Evolutionary conservation across 148 eudicot genomes (phyloP).

Genomic region (Selenicereus undatus): DNA sequence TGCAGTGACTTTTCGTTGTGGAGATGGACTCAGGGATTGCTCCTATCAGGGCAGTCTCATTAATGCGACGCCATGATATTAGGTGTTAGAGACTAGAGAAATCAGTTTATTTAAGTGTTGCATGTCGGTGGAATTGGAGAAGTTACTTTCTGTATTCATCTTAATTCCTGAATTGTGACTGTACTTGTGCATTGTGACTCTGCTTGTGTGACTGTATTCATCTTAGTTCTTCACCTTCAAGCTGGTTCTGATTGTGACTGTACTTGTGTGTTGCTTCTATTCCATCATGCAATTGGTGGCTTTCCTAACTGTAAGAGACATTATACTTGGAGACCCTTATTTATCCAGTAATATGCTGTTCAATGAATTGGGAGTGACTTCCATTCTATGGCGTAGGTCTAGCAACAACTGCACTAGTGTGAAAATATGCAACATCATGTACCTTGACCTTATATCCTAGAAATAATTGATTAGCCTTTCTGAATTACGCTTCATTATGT

Average conservation of each 20-base stretch:
- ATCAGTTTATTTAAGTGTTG: neutral
- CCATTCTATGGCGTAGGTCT: neutral
- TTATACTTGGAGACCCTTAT: no score
- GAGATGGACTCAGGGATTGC: no score
- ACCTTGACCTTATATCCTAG: neutral
- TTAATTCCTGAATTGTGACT: neutral
- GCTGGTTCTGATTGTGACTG: neutral
- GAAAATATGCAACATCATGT: neutral
- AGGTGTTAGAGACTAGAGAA: neutral
- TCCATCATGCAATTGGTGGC: no score
- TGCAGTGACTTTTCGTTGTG: no score
- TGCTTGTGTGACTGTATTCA: neutral
- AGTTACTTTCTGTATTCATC: neutral
- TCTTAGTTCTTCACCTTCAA: neutral
- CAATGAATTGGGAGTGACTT: neutral
- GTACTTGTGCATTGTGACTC: neutral
- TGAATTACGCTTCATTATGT: slow-evolving; percentile 3
- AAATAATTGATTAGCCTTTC: neutral
- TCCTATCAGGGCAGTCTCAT: neutral
- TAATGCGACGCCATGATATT: neutral
- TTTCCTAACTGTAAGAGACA: neutral
- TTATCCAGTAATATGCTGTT: neutral
- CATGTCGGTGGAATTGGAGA: neutral
- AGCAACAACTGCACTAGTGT: neutral
- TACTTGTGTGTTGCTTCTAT: neutral